These are phyloP conservation scores for Citrullus mucosospermus DNA, from an alignment of 306 rosid genomes.

Conservation along the genomic window DNA sequence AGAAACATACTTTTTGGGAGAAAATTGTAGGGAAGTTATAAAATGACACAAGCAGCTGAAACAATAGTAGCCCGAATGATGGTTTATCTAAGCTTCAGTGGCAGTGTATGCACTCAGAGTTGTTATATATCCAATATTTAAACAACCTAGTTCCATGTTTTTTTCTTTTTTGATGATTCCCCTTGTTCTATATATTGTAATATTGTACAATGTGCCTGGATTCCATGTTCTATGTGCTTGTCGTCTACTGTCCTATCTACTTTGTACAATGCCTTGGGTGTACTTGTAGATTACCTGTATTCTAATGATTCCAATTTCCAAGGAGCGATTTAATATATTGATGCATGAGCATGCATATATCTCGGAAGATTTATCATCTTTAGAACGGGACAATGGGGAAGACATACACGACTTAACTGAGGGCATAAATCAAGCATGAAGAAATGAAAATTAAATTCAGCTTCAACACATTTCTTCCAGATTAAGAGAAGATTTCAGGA, in stretches of 20 bases:
- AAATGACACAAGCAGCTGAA: neutral
- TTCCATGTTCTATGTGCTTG: neutral
- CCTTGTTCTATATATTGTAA: neutral
- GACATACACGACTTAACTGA: neutral
- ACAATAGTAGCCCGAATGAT: neutral
- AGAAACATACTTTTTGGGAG: neutral
- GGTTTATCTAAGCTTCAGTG: neutral
- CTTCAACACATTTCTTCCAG: neutral
- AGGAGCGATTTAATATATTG: neutral
- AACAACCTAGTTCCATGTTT: neutral
- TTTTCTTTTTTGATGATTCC: too few relatives aligned
- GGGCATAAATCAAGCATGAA: neutral
- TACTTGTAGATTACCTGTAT: neutral
- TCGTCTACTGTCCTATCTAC: neutral
- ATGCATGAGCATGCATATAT: neutral
- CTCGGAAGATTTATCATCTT: neutral
- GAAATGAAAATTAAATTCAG: neutral
- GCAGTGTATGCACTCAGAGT: neutral
- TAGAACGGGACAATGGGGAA: neutral
- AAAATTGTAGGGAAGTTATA: neutral
- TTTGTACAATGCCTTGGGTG: neutral
- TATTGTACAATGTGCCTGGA: neutral
- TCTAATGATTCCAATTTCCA: slow-evolving; percentile 3
- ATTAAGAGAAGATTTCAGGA: neutral
- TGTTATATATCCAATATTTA: neutral